Evolutionary conservation across 345 rosid genomes (phyloP).

Genomic region (Eucalyptus caleyi): DNA sequence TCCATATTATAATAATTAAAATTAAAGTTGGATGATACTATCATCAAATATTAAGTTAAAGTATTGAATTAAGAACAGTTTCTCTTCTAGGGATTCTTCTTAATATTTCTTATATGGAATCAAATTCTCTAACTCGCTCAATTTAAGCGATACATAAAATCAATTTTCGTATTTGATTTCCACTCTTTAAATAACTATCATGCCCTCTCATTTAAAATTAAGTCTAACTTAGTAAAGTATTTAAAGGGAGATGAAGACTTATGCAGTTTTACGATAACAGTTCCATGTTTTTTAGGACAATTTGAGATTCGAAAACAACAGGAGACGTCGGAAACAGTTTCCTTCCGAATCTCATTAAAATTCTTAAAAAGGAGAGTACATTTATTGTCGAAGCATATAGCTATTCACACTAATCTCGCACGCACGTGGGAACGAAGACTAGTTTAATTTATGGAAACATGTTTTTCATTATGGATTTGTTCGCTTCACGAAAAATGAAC

Average conservation of each 20-base stretch:
- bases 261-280: neutral
- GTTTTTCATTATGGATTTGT: neutral
- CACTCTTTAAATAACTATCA: neutral
- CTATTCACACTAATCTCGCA: neutral
- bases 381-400: neutral
- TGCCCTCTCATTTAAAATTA: neutral
- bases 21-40: neutral
- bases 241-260: neutral
- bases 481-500: no score
- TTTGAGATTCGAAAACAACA: neutral
- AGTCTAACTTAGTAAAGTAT: neutral
- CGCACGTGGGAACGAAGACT: neutral
- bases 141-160: neutral
- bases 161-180: neutral
- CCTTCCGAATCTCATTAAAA: neutral
- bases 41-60: neutral
- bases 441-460: neutral
- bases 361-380: neutral
- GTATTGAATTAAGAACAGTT: neutral
- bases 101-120: neutral
- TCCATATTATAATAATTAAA: neutral
- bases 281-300: neutral
- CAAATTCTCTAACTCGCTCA: neutral
- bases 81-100: neutral
- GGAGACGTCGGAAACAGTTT: neutral